Conservation (phyloP, 176 grass and related monocot genomes). For the Carex scoparia region DNA sequence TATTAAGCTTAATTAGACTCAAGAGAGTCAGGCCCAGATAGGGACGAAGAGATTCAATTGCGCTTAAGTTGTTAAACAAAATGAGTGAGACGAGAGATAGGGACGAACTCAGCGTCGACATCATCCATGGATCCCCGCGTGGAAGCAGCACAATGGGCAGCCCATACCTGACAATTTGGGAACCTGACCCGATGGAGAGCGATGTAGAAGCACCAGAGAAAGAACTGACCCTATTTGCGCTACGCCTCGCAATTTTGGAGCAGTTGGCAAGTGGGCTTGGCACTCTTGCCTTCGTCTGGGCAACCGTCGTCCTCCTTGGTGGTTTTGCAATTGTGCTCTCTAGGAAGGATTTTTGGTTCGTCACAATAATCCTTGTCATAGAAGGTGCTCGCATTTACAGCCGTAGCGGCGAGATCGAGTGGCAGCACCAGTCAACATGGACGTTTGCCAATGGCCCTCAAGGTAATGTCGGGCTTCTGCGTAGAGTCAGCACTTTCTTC, state of each 20-base stretch:
- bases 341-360: slow-evolving; percentile 50
- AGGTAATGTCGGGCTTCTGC: neutral
- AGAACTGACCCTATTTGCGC: slow-evolving; percentile 48
- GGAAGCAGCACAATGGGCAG: neutral
- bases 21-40: neutral
- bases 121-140: neutral
- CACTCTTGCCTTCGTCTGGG: slow-evolving; percentile 51
- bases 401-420: slow-evolving; percentile 41
- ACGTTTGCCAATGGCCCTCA: neutral
- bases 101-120: neutral
- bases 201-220: slow-evolving; percentile 42
- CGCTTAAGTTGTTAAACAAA: neutral
- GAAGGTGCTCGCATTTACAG: slow-evolving; percentile 38
- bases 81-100: neutral
- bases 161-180: neutral
- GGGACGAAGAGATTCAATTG: neutral
- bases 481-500: neutral
- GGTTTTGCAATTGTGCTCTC: slow-evolving; percentile 34
- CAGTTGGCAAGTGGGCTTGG: slow-evolving; percentile 46
- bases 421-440: slow-evolving; percentile 37
- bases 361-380: slow-evolving; percentile 56
- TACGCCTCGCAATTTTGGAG: slow-evolving; percentile 55
- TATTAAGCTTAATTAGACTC: neutral
- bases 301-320: slow-evolving; percentile 55
- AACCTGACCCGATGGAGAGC: neutral